These are phyloP conservation scores for Pleurotus tuber-regium DNA, from an alignment of 768 basidiomycete genomes.

Conservation along the genomic window DNA sequence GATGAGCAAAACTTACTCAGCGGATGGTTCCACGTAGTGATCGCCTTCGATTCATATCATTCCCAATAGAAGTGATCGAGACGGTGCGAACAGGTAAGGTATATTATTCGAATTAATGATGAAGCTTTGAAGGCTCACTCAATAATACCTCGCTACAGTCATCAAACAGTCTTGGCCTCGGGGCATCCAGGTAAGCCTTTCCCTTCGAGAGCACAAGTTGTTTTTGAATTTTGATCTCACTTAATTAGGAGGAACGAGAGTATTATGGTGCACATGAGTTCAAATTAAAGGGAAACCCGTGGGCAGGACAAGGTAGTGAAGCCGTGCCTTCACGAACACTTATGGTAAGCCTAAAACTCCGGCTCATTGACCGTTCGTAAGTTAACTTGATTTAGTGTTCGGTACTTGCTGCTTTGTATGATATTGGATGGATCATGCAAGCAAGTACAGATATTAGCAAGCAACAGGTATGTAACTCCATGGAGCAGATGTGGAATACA, in stretches of 20 bases:
- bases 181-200: slow-evolving; percentile 2
- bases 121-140: too few species aligned
- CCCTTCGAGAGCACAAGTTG: too few species aligned
- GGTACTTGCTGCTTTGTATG: neutral
- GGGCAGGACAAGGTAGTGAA: slow-evolving; percentile 7
- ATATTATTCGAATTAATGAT: neutral
- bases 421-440: slow-evolving; percentile 4
- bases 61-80: neutral
- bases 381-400: neutral
- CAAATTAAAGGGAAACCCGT: slow-evolving; percentile 9
- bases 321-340: slow-evolving; percentile 9
- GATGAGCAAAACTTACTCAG: neutral
- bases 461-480: too few species aligned
- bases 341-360: slow-evolving; percentile 3
- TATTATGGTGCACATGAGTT: slow-evolving; percentile 11
- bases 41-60: slow-evolving; percentile 3
- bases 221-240: too few species aligned
- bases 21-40: neutral
- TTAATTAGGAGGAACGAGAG: slow-evolving; percentile 4
- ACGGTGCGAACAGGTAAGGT: neutral
- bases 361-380: neutral
- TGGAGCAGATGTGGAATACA: too few species aligned
- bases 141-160: neutral
- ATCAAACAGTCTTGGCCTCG: neutral
- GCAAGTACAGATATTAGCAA: slow-evolving; percentile 4